phyloP scores from a whole-genome alignment of 495 filamentous ascomycete genomes.

The Haplographium delicatum region DNA sequence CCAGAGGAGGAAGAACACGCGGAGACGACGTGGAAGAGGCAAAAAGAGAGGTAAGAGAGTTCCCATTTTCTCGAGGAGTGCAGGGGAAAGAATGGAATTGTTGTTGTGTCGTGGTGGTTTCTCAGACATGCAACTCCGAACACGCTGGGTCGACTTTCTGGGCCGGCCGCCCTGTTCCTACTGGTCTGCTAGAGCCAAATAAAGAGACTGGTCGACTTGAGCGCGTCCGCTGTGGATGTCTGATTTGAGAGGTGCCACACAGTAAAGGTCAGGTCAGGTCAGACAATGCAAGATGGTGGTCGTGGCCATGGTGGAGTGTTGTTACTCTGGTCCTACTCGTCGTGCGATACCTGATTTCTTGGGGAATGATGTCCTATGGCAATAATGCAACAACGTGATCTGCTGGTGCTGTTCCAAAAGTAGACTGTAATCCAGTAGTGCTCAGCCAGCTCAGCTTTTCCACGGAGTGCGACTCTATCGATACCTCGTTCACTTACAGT shows the following conservation, averaged over 20 bases:
- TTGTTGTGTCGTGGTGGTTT: not conserved
- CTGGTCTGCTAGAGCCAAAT: constrained; percentile 1
- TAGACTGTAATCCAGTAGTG: constrained; percentile 7
- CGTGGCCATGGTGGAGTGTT: too few relatives aligned
- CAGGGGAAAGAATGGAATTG: too few relatives aligned
- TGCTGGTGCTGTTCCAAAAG: not conserved
- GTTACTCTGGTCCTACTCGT: constrained; percentile 13
- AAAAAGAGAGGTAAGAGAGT: too few relatives aligned
- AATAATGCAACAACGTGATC: constrained; percentile 6
- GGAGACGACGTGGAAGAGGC: too few relatives aligned
- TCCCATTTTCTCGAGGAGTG: too few relatives aligned
- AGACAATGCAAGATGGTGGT: too few relatives aligned
- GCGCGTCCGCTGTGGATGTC: constrained; percentile 3
- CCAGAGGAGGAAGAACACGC: too few relatives aligned
- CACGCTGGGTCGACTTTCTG: not conserved
- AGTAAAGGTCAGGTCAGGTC: not conserved
- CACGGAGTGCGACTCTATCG: not conserved
- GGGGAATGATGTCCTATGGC: not conserved
- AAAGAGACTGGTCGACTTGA: not conserved
- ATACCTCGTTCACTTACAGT: too few relatives aligned
- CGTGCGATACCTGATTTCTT: too few relatives aligned
- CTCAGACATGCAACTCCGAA: constrained; percentile 7
- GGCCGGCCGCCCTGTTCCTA: constrained; percentile 1
- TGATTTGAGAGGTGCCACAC: not conserved
- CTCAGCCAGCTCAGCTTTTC: constrained; percentile 13